Evolutionary conservation across 371 early-diverging fungal genomes (phyloP), one percentile per base, ranked within the genome.

Genomic region (Dichotomocladium elegans): DNA sequence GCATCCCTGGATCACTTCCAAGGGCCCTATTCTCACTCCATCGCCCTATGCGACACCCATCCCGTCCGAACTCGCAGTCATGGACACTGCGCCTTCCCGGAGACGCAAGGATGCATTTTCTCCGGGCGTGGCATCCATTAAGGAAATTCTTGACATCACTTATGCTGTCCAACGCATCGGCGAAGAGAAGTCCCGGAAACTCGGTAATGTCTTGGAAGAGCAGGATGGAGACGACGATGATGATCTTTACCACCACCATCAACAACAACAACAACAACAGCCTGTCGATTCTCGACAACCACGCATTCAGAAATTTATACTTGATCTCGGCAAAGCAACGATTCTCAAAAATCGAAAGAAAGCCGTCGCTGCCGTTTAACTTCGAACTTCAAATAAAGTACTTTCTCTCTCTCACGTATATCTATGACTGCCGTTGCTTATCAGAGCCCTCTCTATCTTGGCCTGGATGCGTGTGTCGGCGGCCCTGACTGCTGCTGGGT

Each of bases 1-100:
- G 10, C 92, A 94, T 55, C 92, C 92, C 15, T 96, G 94, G 94
- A 66, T 86, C 50, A 72, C 70, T 28, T 22, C 41, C 6, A 27
- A 51, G 22, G 42, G 43, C 19, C 37, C 37, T 37, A 22, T 17
- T 3, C 24, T 45, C 11, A 29, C 28, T 4, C 46, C 34, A 37
- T 34, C 43, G 9, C 44, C 44, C 22, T 44, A 44, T 21, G 47
- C 49, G 5, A 31, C 17, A 19, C 25, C 35, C 14, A 51, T 42
- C 44, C 63, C 47, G 55, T 63, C 29, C 17, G 26, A 37, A 19
- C 63, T 57, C 31, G 64, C 53, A 57, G 37, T 35, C 47, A 25
- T 57, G 57, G 57, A 42, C 8, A 42, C 53, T n/a, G 21, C 33
- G 2, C 47, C 33, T 15, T 42, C 12, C 10, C 47, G 50, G 10